Conservation (phyloP, 495 filamentous ascomycete genomes). For the Penicillium ochrochloron region DNA sequence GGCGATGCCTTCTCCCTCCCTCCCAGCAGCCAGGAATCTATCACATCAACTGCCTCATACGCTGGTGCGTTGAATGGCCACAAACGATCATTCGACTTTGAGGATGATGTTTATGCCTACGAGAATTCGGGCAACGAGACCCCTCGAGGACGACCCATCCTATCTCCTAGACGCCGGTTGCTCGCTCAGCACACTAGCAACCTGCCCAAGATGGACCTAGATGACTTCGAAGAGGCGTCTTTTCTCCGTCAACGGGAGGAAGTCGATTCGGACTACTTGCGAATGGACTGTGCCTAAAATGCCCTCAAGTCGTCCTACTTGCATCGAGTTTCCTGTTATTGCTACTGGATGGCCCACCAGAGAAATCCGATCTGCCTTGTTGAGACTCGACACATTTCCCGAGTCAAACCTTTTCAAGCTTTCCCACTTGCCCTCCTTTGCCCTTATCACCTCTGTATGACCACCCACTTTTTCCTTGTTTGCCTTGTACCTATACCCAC, state of each 20-base stretch:
- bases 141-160: conserved; percentile 34
- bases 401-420: background rate
- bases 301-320: background rate
- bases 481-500: conserved; percentile 25
- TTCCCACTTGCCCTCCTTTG: background rate
- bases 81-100: conserved; percentile 35
- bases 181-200: conserved; percentile 17
- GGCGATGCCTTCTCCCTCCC: conserved; percentile 49
- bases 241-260: conserved; percentile 50
- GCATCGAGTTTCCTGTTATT: background rate
- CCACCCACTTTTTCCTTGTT: conserved; percentile 1
- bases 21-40: conserved; percentile 52
- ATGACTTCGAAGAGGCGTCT: conserved; percentile 51
- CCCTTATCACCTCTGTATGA: background rate
- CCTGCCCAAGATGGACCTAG: conserved; percentile 36
- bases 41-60: conserved; percentile 24
- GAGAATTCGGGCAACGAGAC: conserved; percentile 18
- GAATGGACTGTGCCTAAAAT: conserved; percentile 32
- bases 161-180: conserved; percentile 43
- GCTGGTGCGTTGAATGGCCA: conserved; percentile 20
- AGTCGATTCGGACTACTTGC: conserved; percentile 44
- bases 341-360: conserved; percentile 17
- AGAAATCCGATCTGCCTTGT: background rate
- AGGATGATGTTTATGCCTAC: conserved; percentile 59
- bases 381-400: background rate